Evolutionary conservation across 768 basidiomycete genomes (phyloP).

Genomic region (Leccinum boreale): DNA sequence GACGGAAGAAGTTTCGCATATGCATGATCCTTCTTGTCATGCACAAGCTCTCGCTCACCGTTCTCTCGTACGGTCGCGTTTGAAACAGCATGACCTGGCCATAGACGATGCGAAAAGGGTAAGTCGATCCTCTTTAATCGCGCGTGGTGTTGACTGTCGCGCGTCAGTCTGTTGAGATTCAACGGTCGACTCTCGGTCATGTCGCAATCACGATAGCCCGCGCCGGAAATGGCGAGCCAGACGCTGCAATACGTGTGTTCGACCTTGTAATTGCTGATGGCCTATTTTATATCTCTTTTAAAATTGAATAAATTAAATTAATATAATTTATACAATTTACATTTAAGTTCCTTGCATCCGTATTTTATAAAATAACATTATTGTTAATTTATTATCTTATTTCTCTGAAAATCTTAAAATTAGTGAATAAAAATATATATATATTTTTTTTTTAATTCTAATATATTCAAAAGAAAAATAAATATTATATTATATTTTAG

Average conservation of each 20-base stretch:
- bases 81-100: neutral
- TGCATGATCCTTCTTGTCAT: neutral
- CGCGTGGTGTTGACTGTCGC: neutral
- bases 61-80: neutral
- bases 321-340: too few species aligned
- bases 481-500: too few species aligned
- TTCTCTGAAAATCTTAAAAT: too few species aligned
- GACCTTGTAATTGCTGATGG: constrained; percentile 6
- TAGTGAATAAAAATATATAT: too few species aligned
- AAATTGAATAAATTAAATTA: too few species aligned
- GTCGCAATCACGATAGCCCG: constrained; percentile 5
- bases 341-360: too few species aligned
- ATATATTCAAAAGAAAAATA: too few species aligned
- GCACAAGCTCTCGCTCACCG: constrained; percentile 3
- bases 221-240: neutral
- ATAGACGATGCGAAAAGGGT: constrained; percentile 7
- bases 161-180: constrained; percentile 7
- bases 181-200: constrained; percentile 8
- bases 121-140: accelerated
- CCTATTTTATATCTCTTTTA: too few species aligned
- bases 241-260: constrained; percentile 2
- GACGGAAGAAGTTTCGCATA: neutral
- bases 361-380: too few species aligned
- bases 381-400: too few species aligned
- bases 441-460: too few species aligned